phyloP scores from a whole-genome alignment of 2,329 filamentous ascomycete species.

The Sordariomycetes sp. region DNA sequence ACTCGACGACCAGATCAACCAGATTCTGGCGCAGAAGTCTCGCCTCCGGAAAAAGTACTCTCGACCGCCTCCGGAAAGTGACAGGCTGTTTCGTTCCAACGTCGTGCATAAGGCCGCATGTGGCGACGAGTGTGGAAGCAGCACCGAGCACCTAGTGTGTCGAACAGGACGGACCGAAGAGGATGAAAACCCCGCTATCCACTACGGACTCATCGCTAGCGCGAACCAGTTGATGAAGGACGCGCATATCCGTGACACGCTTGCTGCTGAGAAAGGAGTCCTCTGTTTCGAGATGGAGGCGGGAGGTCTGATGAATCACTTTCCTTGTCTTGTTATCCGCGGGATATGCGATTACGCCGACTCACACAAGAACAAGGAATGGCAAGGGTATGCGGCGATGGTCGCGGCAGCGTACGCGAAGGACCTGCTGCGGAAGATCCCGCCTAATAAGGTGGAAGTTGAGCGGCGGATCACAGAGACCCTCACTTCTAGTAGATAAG shows the following conservation, averaged over 20 bases:
- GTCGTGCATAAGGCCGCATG: not conserved
- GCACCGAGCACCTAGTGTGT: not conserved
- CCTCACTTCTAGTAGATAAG: not conserved
- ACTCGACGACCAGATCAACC: not conserved
- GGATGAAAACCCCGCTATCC: slow-evolving; percentile 5
- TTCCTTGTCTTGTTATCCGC: slow-evolving; percentile 17
- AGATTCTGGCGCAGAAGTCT: not conserved
- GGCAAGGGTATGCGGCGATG: slow-evolving; percentile 14
- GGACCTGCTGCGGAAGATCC: slow-evolving; percentile 5
- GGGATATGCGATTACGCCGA: slow-evolving; percentile 24
- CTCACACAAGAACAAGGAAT: slow-evolving; percentile 15
- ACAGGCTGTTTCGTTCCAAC: slow-evolving; percentile 2
- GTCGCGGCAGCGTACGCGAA: slow-evolving; percentile 15
- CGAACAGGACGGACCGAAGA: not conserved
- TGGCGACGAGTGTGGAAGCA: not conserved
- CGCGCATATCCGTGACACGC: not conserved
- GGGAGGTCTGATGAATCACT: slow-evolving; percentile 14
- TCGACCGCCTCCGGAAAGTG: not conserved
- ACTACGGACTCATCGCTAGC: slow-evolving; percentile 15
- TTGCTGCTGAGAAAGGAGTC: not conserved
- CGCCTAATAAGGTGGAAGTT: not conserved
- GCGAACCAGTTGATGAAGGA: not conserved
- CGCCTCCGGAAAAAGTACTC: not conserved
- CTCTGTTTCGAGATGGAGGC: slow-evolving; percentile 17
- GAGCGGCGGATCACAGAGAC: not conserved